phyloP scores from a whole-genome alignment of 1,139 yeast species.

The Yamadazyma sp. region DNA sequence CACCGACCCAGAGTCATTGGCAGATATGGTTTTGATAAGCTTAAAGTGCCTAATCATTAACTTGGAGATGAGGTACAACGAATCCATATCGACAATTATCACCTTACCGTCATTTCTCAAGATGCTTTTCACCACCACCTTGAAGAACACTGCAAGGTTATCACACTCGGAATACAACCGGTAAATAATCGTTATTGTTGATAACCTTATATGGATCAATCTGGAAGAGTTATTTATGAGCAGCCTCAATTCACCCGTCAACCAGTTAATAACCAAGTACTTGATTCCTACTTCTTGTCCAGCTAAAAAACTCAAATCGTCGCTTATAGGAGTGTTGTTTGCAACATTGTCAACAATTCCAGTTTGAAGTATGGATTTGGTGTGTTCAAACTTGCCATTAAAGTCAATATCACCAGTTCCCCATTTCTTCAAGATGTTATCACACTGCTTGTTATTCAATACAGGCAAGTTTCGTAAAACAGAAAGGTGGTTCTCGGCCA shows the following conservation, averaged over 20 bases:
- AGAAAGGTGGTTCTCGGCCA: conserved; percentile 44
- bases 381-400: conserved; percentile 28
- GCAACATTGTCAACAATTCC: conserved; percentile 27
- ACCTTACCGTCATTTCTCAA: conserved; percentile 44
- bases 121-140: conserved; percentile 35
- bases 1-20: conserved; percentile 28
- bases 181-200: conserved; percentile 32
- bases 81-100: conserved; percentile 41
- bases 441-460: conserved; percentile 50
- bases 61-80: conserved; percentile 36
- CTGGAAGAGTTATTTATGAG: conserved; percentile 32
- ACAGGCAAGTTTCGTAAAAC: conserved; percentile 58
- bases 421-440: conserved; percentile 48
- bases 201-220: conserved; percentile 38
- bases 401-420: conserved; percentile 31
- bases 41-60: conserved; percentile 38
- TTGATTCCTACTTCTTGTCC: conserved; percentile 36
- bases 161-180: conserved; percentile 33
- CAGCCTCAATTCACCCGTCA: conserved; percentile 38
- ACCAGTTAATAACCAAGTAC: conserved; percentile 44
- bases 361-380: conserved; percentile 24
- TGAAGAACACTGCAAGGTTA: conserved; percentile 43
- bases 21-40: conserved; percentile 36
- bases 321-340: conserved; percentile 12
- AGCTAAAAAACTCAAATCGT: conserved; percentile 8